Evolutionary conservation across 129 eudicot species (phyloP), one percentile per base, ranked within the genome.

Genomic region (Logfia minima): DNA sequence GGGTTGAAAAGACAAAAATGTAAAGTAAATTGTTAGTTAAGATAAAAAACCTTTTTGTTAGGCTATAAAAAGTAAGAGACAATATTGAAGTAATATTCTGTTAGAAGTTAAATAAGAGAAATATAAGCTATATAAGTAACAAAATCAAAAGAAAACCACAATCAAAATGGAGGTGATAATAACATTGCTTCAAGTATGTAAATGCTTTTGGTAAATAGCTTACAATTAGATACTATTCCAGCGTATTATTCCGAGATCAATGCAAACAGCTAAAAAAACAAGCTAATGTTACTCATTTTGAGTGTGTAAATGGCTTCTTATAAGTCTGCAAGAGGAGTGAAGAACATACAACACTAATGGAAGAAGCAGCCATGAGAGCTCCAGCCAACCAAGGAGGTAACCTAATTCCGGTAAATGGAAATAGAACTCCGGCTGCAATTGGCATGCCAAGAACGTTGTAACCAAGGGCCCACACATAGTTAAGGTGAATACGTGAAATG

Each of bases 341-440:
- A 32, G 83, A 83, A 43, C 90, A 88, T n/a, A 88, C 93, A 31
- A 84, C 93, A 75, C 93, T 86, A 4, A 88, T 81, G 18, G 93
- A 88, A 68, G 93, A 86, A 65, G 85, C 88, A 13, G 90, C 93
- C 93, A 88, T 88, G 77, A 86, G 85, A 41, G 90, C 90, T 62
- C 93, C 93, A 19, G 93, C 93, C 66, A 86, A 22, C 93, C 93
- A 88, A 75, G 90, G 93, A 19, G 90, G 92, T 65, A 88, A 75
- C 45, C 92, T 83, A 72, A 85, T 79, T 68, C 90, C 84, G 0
- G 85, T 78, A 56, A 66, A 80, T 19, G 89, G 92, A 55, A 87
- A 87, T 8, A 87, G 66, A 32, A 77, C 75, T 61, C 92, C 92
- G 8, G 87, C 92, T 35, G 92, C 92, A 64, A 85, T 75, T 3